Conservation (phyloP, 768 basidiomycete genomes). For the Kwoniella newhampshirensis region DNA sequence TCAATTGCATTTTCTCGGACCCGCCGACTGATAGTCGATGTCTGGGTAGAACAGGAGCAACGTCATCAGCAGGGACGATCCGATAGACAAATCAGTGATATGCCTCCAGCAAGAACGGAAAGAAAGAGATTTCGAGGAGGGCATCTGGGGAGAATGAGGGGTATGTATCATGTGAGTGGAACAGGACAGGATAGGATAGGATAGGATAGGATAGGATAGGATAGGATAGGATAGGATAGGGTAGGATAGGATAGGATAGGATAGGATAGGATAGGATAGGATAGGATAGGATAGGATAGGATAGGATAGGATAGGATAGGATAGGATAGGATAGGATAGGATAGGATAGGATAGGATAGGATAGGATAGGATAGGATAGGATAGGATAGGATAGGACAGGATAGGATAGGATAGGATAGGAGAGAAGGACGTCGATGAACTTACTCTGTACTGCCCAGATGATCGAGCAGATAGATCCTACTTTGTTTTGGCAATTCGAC, state of each 20-base stretch:
- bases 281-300: too few species aligned
- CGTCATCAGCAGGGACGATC: background rate
- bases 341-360: too few species aligned
- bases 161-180: background rate
- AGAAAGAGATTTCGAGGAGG: background rate
- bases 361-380: too few species aligned
- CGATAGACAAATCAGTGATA: background rate
- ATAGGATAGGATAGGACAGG: background rate
- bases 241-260: too few species aligned
- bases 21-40: conserved; percentile 89
- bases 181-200: too few species aligned
- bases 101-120: too few species aligned
- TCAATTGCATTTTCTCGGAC: conserved; percentile 89
- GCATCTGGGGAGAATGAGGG: background rate
- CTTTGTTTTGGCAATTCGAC: conserved; percentile 82
- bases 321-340: too few species aligned
- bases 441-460: conserved; percentile 92
- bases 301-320: too few species aligned
- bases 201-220: too few species aligned
- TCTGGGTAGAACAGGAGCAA: conserved; percentile 55
- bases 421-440: conserved; percentile 45
- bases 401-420: background rate
- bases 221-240: too few species aligned
- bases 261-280: too few species aligned
- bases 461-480: conserved; percentile 86